A percentile compares a stretch with the other conserved stretches of the same genome.
phyloP scores from a whole-genome alignment of 176 grass and related monocot species.

The Dactylis glomerata region DNA sequence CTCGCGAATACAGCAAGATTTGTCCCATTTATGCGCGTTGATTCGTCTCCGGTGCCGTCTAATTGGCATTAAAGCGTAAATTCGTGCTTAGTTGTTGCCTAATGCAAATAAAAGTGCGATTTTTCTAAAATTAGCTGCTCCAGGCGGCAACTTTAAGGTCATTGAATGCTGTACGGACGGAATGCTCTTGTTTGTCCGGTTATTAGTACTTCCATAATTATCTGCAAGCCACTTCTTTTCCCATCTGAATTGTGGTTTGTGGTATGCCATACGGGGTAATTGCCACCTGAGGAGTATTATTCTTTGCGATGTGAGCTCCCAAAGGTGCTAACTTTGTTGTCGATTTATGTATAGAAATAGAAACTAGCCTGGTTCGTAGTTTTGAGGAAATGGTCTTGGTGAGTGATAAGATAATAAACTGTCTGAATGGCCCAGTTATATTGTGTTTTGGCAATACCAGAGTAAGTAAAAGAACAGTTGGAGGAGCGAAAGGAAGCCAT shows the following conservation, averaged over 20 bases:
- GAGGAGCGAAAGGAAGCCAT: conserved; percentile 26
- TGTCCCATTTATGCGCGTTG: not conserved
- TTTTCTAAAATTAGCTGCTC: conserved; percentile 30
- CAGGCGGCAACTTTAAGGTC: conserved; percentile 31
- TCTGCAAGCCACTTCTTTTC: not conserved
- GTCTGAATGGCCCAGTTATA: conserved; percentile 22
- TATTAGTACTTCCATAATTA: not conserved
- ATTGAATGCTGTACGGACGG: conserved; percentile 30
- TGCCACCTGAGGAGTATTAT: not conserved
- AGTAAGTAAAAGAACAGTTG: conserved; percentile 32
- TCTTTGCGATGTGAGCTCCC: not conserved
- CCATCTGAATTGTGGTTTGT: not conserved
- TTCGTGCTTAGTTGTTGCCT: not conserved
- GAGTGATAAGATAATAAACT: conserved; percentile 16
- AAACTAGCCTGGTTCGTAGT: conserved; percentile 9
- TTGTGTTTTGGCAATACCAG: not conserved
- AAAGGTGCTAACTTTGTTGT: conserved; percentile 25
- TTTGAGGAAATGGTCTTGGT: conserved; percentile 37
- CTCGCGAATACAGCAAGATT: conserved; percentile 37
- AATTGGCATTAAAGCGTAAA: not conserved
- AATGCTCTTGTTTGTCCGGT: conserved; percentile 8
- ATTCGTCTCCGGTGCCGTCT: not conserved
- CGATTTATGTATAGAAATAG: conserved; percentile 22
- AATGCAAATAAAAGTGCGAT: not conserved
- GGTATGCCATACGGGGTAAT: not conserved